Conservation (phyloP, 495 filamentous ascomycete species). For the Penicillium paxilli region DNA sequence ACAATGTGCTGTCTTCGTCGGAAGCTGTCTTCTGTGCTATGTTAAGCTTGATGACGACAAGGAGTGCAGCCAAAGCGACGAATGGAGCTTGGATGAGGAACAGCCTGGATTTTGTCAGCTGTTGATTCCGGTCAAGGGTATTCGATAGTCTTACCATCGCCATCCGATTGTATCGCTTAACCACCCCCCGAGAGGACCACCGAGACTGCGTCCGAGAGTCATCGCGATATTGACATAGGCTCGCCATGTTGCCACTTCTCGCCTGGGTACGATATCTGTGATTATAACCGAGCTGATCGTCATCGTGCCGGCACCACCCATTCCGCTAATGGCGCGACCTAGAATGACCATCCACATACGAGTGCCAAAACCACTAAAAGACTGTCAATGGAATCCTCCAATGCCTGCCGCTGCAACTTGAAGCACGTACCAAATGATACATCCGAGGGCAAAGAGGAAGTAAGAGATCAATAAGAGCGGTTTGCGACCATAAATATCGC, state of each 20-base stretch:
- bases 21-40: slow-evolving; percentile 28
- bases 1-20: slow-evolving; percentile 1
- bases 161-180: slow-evolving; percentile 66
- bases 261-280: slow-evolving; percentile 63
- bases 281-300: slow-evolving; percentile 60
- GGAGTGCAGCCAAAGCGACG: slow-evolving; percentile 46
- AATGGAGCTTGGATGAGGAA: slow-evolving; percentile 62
- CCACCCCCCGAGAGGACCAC: slow-evolving; percentile 64
- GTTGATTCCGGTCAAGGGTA: background rate
- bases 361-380: slow-evolving; percentile 48
- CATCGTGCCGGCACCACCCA: slow-evolving; percentile 59
- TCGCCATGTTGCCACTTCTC: slow-evolving; percentile 67
- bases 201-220: slow-evolving; percentile 62
- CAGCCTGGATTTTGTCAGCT: slow-evolving; percentile 41
- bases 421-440: slow-evolving; percentile 33
- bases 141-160: slow-evolving; percentile 52
- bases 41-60: slow-evolving; percentile 48
- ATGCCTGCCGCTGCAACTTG: background rate
- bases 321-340: slow-evolving; percentile 59
- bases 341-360: slow-evolving; percentile 55
- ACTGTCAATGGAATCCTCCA: background rate
- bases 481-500: slow-evolving; percentile 49
- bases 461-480: slow-evolving; percentile 41
- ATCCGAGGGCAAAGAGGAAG: slow-evolving; percentile 43
- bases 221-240: slow-evolving; percentile 65